phyloP scores from a whole-genome alignment of 306 rosid genomes.

The Inga leiocalycina region DNA sequence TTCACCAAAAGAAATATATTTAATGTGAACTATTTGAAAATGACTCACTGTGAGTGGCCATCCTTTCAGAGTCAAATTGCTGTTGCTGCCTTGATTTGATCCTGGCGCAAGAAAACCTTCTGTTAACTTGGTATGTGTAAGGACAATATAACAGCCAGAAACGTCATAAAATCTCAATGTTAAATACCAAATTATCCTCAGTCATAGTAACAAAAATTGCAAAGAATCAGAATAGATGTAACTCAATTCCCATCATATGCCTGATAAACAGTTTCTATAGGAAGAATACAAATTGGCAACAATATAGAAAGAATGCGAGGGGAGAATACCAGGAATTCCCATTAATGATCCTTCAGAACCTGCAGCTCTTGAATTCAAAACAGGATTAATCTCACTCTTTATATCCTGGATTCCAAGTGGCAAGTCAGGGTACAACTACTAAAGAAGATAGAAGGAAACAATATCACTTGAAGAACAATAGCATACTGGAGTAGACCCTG shows the following conservation, averaged over 20 bases:
- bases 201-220: conserved; percentile 3
- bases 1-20: not conserved
- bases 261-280: conserved; percentile 22
- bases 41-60: conserved; percentile 96
- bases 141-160: not conserved
- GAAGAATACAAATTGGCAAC: conserved; percentile 26
- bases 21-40: conserved; percentile 2
- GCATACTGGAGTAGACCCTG: conserved; percentile 87
- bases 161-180: conserved; percentile 13
- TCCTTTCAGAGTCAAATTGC: conserved; percentile 93
- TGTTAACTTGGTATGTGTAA: conserved; percentile 33
- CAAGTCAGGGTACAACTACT: conserved; percentile 41
- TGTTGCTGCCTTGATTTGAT: conserved; percentile 92
- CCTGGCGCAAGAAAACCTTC: conserved; percentile 55
- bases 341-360: conserved; percentile 91
- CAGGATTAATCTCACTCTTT: conserved; percentile 87
- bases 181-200: conserved; percentile 33
- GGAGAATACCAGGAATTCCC: conserved; percentile 84
- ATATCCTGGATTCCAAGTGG: conserved; percentile 71
- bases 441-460: conserved; percentile 26
- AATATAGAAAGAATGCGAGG: conserved; percentile 25
- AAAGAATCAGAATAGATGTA: conserved; percentile 16
- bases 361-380: conserved; percentile 83
- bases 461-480: conserved; percentile 25
- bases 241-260: conserved; percentile 21